Evolutionary conservation across 2,329 filamentous ascomycete genomes (phyloP).

Genomic region (Penicillium italicum): DNA sequence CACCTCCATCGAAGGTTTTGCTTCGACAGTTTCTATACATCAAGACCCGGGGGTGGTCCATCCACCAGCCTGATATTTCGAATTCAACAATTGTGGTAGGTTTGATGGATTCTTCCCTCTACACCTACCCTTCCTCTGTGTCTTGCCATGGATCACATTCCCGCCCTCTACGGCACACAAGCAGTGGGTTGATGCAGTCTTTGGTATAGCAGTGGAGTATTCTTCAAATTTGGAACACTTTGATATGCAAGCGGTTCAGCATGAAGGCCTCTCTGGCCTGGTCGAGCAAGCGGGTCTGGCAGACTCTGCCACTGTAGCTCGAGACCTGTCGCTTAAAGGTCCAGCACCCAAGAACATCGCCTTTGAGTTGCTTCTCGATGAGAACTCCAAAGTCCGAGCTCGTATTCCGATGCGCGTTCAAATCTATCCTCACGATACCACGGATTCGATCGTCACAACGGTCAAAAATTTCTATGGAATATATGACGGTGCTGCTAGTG

Average conservation of each 20-base stretch:
- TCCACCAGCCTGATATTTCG: constrained; percentile 28
- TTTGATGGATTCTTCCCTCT: constrained; percentile 34
- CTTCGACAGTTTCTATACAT: constrained; percentile 21
- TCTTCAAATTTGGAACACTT: constrained; percentile 28
- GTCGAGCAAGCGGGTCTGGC: constrained; percentile 30
- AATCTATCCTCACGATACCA: constrained; percentile 93
- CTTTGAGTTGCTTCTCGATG: constrained; percentile 60
- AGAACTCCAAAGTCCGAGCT: constrained; percentile 56
- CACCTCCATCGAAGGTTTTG: constrained; percentile 30
- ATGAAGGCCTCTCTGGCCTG: constrained; percentile 35
- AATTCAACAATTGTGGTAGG: constrained; percentile 36
- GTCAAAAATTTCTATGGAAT: constrained; percentile 99
- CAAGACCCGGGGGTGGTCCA: constrained; percentile 33
- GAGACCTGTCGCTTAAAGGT: constrained; percentile 38
- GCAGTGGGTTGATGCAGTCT: constrained; percentile 34
- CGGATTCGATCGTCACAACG: constrained; percentile 94
- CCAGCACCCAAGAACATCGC: constrained; percentile 57
- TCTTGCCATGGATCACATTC: constrained; percentile 27
- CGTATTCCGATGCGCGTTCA: constrained; percentile 67
- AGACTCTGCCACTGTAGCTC: constrained; percentile 24
- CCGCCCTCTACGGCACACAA: constrained; percentile 24
- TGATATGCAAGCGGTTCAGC: constrained; percentile 35
- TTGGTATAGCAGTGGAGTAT: constrained; percentile 31
- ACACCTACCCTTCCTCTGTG: constrained; percentile 24
- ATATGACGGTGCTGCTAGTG: constrained; percentile 74